Evolutionary conservation across 1,284 basidiomycete species (phyloP).

Genomic region (Athelia psychrophila): DNA sequence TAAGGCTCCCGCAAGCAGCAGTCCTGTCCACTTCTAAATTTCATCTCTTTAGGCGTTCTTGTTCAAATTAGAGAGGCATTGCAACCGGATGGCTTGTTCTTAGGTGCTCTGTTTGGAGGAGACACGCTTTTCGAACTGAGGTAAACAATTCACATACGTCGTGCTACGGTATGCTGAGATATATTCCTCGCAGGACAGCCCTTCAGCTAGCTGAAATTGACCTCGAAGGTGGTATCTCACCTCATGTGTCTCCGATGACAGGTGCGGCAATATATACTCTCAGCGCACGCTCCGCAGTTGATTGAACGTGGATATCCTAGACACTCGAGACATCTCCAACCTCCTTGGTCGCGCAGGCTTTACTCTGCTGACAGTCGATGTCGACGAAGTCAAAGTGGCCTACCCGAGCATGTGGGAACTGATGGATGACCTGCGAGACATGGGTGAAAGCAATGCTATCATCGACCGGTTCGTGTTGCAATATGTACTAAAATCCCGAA

Average conservation of each 20-base stretch:
- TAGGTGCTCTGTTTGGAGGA: slow-evolving; percentile 93
- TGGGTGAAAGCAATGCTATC: slow-evolving; percentile 96
- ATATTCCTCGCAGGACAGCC: slow-evolving; percentile 51
- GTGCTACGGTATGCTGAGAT: not conserved
- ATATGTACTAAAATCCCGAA: not conserved
- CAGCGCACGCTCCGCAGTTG: slow-evolving; percentile 1
- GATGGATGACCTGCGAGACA: slow-evolving; percentile 88
- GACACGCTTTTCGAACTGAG: slow-evolving; percentile 96
- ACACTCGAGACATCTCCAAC: slow-evolving; percentile 88
- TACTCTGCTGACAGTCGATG: slow-evolving; percentile 91
- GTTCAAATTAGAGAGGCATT: slow-evolving; percentile 88
- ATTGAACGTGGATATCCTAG: slow-evolving; percentile 34
- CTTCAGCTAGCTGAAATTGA: slow-evolving; percentile 95
- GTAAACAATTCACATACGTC: slow-evolving; percentile 32
- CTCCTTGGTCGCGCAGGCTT: slow-evolving; percentile 93
- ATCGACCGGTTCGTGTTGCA: slow-evolving; percentile 59
- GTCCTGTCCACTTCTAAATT: not conserved
- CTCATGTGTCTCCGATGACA: slow-evolving; percentile 96
- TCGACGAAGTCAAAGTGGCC: slow-evolving; percentile 88
- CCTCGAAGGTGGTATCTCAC: slow-evolving; percentile 93
- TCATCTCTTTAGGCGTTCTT: slow-evolving; percentile 60
- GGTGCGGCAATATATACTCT: slow-evolving; percentile 42
- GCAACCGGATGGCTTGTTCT: slow-evolving; percentile 91
- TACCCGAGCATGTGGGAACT: slow-evolving; percentile 98
- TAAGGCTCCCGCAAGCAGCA: slow-evolving; percentile 20